Percentiles rank a stretch among this genome's conserved stretches.
These are phyloP conservation scores for Pestalotiopsis sp. DNA, from an alignment of 2,329 filamentous ascomycete species.

Conservation along the genomic window DNA sequence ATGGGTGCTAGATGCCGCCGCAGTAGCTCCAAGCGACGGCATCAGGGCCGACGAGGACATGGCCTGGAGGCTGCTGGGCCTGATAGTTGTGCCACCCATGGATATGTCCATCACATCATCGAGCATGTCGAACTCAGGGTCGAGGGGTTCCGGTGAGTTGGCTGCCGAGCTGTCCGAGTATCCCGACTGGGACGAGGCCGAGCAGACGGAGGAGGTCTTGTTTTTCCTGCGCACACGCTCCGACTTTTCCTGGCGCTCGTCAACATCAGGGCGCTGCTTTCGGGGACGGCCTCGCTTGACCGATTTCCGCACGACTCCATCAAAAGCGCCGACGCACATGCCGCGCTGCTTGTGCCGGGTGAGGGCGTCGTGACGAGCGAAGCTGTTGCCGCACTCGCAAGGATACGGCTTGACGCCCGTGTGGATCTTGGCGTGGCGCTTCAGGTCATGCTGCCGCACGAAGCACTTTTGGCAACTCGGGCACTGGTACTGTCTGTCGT, in stretches of 20 bases:
- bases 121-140: constrained; percentile 45
- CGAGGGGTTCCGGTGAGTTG: constrained; percentile 50
- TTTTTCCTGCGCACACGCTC: constrained; percentile 58
- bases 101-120: constrained; percentile 53
- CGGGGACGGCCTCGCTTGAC: constrained; percentile 67
- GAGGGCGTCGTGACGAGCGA: constrained; percentile 92
- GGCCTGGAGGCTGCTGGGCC: constrained; percentile 38
- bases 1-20: constrained; percentile 30
- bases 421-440: constrained; percentile 96
- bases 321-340: constrained; percentile 95
- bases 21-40: constrained; percentile 32
- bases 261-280: constrained; percentile 62
- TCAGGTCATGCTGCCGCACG: constrained; percentile 94
- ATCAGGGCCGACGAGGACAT: constrained; percentile 42
- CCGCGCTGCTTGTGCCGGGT: constrained; percentile 93
- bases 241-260: constrained; percentile 60
- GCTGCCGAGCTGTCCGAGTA: constrained; percentile 60
- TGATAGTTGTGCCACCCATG: constrained; percentile 38
- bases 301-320: constrained; percentile 67
- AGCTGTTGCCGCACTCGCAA: constrained; percentile 92
- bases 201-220: constrained; percentile 45
- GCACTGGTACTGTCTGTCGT: constrained; percentile 93
- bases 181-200: constrained; percentile 54
- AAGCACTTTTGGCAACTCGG: constrained; percentile 94
- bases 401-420: constrained; percentile 94